phyloP scores from a whole-genome alignment of 2,329 filamentous ascomycete genomes.

The Diplodia scrobiculata region DNA sequence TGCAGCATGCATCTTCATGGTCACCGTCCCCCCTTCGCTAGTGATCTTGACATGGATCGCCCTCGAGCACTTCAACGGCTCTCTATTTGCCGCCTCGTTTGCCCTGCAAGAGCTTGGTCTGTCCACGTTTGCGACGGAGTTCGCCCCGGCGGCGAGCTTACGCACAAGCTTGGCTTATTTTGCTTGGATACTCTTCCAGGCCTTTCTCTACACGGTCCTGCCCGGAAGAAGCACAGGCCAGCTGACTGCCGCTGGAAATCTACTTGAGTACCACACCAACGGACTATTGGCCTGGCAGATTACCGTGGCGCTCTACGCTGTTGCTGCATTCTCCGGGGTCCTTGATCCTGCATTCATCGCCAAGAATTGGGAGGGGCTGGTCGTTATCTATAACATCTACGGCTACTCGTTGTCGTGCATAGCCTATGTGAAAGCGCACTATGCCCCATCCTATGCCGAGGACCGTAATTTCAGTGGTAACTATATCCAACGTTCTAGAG shows the following conservation, averaged over 20 bases:
- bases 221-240: slow-evolving; percentile 26
- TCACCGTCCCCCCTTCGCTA: slow-evolving; percentile 26
- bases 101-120: slow-evolving; percentile 26
- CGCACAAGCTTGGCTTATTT: slow-evolving; percentile 20
- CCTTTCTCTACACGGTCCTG: slow-evolving; percentile 26
- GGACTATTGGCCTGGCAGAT: slow-evolving; percentile 25
- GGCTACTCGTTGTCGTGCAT: slow-evolving; percentile 21
- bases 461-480: slow-evolving; percentile 29
- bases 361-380: slow-evolving; percentile 25
- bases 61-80: slow-evolving; percentile 28
- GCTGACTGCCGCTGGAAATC: slow-evolving; percentile 25
- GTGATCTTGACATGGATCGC: slow-evolving; percentile 27
- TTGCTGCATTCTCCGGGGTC: neutral
- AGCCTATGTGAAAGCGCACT: slow-evolving; percentile 28
- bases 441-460: slow-evolving; percentile 26
- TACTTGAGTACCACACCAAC: slow-evolving; percentile 29
- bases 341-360: slow-evolving; percentile 25
- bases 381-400: slow-evolving; percentile 26
- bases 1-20: slow-evolving; percentile 26
- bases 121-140: slow-evolving; percentile 10
- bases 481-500: neutral
- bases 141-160: slow-evolving; percentile 16
- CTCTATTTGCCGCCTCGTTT: slow-evolving; percentile 2
- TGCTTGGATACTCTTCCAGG: slow-evolving; percentile 28
- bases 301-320: slow-evolving; percentile 1